phyloP scores from a whole-genome alignment of 257 asterid genomes.

The Capsicum rhomboideum region DNA sequence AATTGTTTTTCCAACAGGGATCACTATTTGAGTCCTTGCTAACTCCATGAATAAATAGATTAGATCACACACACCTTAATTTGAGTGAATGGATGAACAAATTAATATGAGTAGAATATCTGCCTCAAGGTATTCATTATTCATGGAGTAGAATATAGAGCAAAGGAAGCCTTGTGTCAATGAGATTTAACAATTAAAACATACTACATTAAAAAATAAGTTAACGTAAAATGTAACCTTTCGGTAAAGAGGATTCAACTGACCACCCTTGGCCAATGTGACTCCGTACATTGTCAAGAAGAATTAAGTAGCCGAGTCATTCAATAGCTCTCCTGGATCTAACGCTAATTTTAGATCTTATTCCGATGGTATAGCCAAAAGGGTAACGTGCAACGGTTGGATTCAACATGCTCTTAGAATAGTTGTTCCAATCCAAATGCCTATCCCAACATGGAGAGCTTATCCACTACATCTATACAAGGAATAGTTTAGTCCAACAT shows the following conservation, averaged over 20 bases:
- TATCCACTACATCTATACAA: not conserved
- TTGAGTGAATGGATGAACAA: not conserved
- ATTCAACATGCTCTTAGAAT: too few species aligned
- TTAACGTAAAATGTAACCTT: not conserved
- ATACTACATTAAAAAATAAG: not conserved
- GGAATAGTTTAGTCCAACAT: not conserved
- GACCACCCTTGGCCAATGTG: not conserved
- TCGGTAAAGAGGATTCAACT: not conserved
- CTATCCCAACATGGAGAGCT: not conserved
- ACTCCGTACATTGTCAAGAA: not conserved
- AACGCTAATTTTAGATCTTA: not conserved
- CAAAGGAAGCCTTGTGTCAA: not conserved
- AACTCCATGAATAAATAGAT: too few species aligned
- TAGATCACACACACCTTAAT: too few species aligned
- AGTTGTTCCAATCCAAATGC: too few species aligned
- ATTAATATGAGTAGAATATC: not conserved
- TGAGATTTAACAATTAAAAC: not conserved
- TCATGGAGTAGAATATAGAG: not conserved
- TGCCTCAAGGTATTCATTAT: not conserved
- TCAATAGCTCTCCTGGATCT: not conserved
- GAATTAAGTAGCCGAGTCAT: not conserved
- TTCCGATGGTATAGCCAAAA: not conserved
- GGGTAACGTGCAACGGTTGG: not conserved
- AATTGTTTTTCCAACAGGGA: too few species aligned
- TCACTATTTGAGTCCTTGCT: too few species aligned